Percentiles rank a stretch among this genome's conserved stretches.
phyloP scores from a whole-genome alignment of 768 basidiomycete species.

The Kwoniella heveanensis region DNA sequence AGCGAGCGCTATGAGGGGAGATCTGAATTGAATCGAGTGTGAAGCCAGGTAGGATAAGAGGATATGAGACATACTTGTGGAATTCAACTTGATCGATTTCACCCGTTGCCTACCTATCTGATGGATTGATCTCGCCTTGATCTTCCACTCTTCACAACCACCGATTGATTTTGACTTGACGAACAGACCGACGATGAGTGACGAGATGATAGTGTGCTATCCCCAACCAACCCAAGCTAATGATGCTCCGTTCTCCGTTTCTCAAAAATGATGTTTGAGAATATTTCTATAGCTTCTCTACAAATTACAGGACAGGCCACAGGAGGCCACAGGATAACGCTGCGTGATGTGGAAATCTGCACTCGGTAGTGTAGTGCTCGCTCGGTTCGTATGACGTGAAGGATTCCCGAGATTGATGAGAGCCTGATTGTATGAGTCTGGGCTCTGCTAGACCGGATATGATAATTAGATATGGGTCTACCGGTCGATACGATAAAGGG shows the following conservation, averaged over 20 bases:
- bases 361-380: not conserved
- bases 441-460: not conserved
- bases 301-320: too few species aligned
- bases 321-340: not conserved
- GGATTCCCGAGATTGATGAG: not conserved
- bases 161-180: not conserved
- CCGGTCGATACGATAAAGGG: constrained; percentile 4
- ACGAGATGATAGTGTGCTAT: too few species aligned
- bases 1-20: too few species aligned
- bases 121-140: not conserved
- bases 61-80: not conserved
- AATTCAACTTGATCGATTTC: not conserved
- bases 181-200: too few species aligned
- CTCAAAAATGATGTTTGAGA: not conserved
- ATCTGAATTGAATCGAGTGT: not conserved
- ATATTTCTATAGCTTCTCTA: not conserved
- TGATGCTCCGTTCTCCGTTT: not conserved
- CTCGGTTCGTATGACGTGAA: constrained; percentile 1
- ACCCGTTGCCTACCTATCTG: not conserved
- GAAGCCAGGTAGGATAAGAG: not conserved
- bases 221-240: too few species aligned
- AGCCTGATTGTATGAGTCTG: not conserved
- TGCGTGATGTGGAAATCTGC: not conserved
- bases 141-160: not conserved
- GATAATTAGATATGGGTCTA: constrained; percentile 1